Evolutionary conservation across 2,329 filamentous ascomycete genomes (phyloP).

Genomic region (Aaosphaeria arxii): DNA sequence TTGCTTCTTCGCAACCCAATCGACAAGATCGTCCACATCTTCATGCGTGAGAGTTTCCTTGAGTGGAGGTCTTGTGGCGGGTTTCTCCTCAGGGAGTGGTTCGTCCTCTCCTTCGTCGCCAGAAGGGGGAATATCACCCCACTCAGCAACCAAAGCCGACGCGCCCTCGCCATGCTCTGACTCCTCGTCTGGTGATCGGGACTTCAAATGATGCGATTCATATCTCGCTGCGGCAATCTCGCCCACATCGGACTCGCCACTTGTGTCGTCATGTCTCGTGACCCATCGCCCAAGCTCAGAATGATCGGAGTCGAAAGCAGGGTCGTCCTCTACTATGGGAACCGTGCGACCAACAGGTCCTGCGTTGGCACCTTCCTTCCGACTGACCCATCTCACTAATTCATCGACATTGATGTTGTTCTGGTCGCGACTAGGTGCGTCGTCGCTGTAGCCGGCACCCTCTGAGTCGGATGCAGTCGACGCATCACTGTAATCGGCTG

Average conservation of each 20-base stretch:
- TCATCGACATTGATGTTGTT: slow-evolving; percentile 19
- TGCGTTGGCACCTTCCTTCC: slow-evolving; percentile 16
- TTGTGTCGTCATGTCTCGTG: slow-evolving; percentile 14
- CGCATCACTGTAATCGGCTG: slow-evolving; percentile 18
- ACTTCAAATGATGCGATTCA: too few species aligned
- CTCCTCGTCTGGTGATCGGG: too few species aligned
- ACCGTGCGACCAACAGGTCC: slow-evolving; percentile 14
- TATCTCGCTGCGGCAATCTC: slow-evolving; percentile 1
- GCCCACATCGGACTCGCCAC: slow-evolving; percentile 15
- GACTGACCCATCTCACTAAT: slow-evolving; percentile 22
- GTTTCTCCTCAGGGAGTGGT: not conserved
- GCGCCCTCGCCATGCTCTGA: slow-evolving; percentile 1
- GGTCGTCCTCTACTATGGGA: slow-evolving; percentile 1
- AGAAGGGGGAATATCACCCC: not conserved
- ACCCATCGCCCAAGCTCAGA: slow-evolving; percentile 19
- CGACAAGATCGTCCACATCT: slow-evolving; percentile 24
- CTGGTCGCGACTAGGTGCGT: slow-evolving; percentile 4
- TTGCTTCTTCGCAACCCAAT: slow-evolving; percentile 15
- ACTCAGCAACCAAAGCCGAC: too few species aligned
- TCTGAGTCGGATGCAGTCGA: slow-evolving; percentile 30
- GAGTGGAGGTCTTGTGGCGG: not conserved
- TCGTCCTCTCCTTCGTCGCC: not conserved
- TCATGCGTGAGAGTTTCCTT: slow-evolving; percentile 8
- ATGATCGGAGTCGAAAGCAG: slow-evolving; percentile 16
- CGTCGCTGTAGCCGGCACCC: not conserved